Percentiles rank a stretch among this genome's conserved stretches.
Conservation (phyloP, 2,329 filamentous ascomycete genomes). For the Trichoderma sp. region DNA sequence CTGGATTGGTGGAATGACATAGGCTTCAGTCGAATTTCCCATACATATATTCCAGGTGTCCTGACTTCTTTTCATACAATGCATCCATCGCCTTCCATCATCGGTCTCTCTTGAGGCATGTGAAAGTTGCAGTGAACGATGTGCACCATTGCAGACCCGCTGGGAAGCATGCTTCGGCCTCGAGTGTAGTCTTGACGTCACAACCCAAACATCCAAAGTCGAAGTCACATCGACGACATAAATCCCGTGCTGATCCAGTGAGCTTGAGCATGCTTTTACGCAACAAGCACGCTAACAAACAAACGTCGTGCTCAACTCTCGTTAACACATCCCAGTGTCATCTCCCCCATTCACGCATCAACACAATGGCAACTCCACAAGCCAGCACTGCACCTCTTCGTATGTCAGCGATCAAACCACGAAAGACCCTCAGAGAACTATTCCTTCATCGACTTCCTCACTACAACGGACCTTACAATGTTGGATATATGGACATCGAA, state of each 20-base stretch:
- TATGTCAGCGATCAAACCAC: slow-evolving; percentile 28
- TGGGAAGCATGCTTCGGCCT: slow-evolving; percentile 4
- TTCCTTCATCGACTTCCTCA: slow-evolving; percentile 51
- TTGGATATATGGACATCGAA: slow-evolving; percentile 66
- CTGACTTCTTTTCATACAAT: not conserved
- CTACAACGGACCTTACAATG: slow-evolving; percentile 63
- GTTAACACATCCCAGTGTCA: not conserved
- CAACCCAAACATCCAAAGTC: not conserved
- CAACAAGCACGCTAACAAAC: not conserved
- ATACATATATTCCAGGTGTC: not conserved
- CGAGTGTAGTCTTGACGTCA: slow-evolving; percentile 8
- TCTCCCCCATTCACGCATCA: not conserved
- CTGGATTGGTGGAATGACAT: not conserved
- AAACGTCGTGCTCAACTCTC: not conserved
- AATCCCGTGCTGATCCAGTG: not conserved
- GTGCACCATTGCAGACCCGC: not conserved
- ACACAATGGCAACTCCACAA: not conserved
- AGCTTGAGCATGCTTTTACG: not conserved
- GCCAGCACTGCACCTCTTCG: slow-evolving; percentile 8
- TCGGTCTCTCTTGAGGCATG: not conserved
- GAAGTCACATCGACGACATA: not conserved
- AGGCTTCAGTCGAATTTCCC: not conserved
- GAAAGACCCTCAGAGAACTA: slow-evolving; percentile 36
- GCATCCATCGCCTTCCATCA: not conserved
- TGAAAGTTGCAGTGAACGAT: slow-evolving; percentile 2